phyloP scores from a whole-genome alignment of 1,139 yeast species.

The Scheffersomyces insectosa region DNA sequence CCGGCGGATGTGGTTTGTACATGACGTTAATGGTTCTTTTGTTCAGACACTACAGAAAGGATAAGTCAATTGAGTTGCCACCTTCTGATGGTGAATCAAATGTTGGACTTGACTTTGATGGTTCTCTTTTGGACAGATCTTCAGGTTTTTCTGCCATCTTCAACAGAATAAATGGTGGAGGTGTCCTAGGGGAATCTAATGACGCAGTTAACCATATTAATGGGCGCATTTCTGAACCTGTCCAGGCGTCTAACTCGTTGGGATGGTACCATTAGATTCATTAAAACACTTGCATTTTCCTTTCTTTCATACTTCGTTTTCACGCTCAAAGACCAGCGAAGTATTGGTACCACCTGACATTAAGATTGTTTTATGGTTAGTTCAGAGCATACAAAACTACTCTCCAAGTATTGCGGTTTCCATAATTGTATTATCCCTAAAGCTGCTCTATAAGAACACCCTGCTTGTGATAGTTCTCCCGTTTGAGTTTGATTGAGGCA shows the following conservation, averaged over 20 bases:
- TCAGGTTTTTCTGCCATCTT: conserved; percentile 33
- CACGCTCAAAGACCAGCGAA: not conserved
- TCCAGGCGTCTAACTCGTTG: conserved; percentile 46
- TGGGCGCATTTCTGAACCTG: conserved; percentile 45
- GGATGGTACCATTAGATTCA: conserved; percentile 39
- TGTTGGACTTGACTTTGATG: conserved; percentile 27
- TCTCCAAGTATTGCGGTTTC: too few species aligned
- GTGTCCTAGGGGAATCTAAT: conserved; percentile 13
- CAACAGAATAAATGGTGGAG: conserved; percentile 28
- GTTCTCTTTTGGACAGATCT: conserved; percentile 15
- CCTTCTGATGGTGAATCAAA: conserved; percentile 45
- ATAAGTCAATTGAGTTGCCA: conserved; percentile 39
- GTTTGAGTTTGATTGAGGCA: too few species aligned
- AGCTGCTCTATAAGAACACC: too few species aligned
- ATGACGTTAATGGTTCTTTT: conserved; percentile 51
- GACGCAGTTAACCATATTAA: conserved; percentile 6
- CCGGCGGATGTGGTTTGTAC: conserved; percentile 62
- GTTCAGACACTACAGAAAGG: conserved; percentile 41
- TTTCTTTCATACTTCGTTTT: not conserved
- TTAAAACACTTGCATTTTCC: conserved; percentile 1
- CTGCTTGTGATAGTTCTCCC: too few species aligned
- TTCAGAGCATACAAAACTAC: too few species aligned
- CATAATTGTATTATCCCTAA: too few species aligned
- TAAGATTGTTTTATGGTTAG: too few species aligned
- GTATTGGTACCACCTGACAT: too few species aligned